These are phyloP conservation scores for Aspergillus aculeatinus DNA, from an alignment of 2,329 filamentous ascomycete species.

Conservation along the genomic window DNA sequence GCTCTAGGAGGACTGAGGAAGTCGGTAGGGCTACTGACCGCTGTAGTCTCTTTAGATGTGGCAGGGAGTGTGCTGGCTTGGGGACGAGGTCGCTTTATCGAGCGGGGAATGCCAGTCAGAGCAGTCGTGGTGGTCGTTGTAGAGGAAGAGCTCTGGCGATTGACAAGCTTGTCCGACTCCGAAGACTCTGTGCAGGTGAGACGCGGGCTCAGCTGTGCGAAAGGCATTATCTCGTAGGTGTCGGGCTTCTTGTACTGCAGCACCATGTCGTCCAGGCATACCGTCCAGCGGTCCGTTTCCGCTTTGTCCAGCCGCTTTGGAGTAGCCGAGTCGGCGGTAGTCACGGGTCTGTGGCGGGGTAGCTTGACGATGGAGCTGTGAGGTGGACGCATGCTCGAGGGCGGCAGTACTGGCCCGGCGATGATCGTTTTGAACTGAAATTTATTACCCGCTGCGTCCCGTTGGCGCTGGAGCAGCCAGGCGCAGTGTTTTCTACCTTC, in stretches of 20 bases:
- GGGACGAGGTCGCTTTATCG: not conserved
- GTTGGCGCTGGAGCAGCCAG: not conserved
- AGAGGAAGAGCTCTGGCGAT: not conserved
- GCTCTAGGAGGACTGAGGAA: no score
- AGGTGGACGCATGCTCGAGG: not conserved
- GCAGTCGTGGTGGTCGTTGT: not conserved
- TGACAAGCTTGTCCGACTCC: not conserved
- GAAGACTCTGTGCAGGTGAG: not conserved
- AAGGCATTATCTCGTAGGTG: not conserved
- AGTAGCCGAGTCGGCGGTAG: not conserved
- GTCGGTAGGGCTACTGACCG: no score
- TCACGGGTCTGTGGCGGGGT: not conserved
- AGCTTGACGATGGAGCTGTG: not conserved
- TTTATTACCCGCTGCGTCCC: not conserved
- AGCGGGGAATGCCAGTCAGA: not conserved
- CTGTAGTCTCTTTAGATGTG: no score
- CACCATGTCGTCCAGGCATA: not conserved
- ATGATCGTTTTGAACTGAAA: not conserved
- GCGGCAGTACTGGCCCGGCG: not conserved
- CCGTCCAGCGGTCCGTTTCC: not conserved
- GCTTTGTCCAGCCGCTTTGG: not conserved
- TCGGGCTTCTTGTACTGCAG: not conserved
- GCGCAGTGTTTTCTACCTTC: not conserved
- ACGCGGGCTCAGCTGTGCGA: not conserved
- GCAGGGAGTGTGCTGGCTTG: no score